Evolutionary conservation across 2,329 filamentous ascomycete genomes (phyloP).

Genomic region (Chaetothyriales sp.): DNA sequence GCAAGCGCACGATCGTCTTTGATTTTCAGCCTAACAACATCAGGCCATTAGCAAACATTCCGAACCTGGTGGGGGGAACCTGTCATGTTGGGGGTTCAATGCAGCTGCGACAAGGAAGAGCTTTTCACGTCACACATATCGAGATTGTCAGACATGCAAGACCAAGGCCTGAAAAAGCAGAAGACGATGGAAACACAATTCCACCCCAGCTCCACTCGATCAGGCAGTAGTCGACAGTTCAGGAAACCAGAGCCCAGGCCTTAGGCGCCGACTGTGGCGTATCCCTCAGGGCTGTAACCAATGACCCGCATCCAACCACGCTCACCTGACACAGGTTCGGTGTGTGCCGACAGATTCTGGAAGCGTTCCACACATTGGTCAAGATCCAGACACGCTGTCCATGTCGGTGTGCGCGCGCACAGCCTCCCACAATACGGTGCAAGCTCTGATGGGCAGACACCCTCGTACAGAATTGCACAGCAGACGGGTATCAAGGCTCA

Average conservation of each 20-base stretch:
- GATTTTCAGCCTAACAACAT: conserved; percentile 52
- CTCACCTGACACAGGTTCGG: not conserved
- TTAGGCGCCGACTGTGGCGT: not conserved
- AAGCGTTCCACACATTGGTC: not conserved
- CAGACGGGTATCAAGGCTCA: not conserved
- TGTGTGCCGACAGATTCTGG: not conserved
- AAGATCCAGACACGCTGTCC: not conserved
- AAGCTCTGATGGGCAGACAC: not conserved
- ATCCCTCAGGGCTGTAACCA: not conserved
- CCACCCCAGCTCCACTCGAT: not conserved
- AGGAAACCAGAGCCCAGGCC: not conserved
- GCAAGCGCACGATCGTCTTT: conserved; percentile 66
- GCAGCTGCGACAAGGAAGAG: not conserved
- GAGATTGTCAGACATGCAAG: not conserved
- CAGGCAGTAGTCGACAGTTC: not conserved
- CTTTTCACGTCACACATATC: not conserved
- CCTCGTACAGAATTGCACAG: not conserved
- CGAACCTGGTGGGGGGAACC: not conserved
- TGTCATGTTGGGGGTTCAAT: not conserved
- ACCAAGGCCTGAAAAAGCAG: too few relatives aligned
- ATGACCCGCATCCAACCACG: not conserved
- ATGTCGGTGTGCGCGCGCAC: not conserved
- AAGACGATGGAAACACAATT: not conserved
- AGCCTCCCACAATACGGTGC: not conserved
- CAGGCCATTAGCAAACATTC: not conserved